Evolutionary conservation across 768 basidiomycete species (phyloP), one percentile per base, ranked within the genome.

Genomic region (Lactarius sanguifluus): DNA sequence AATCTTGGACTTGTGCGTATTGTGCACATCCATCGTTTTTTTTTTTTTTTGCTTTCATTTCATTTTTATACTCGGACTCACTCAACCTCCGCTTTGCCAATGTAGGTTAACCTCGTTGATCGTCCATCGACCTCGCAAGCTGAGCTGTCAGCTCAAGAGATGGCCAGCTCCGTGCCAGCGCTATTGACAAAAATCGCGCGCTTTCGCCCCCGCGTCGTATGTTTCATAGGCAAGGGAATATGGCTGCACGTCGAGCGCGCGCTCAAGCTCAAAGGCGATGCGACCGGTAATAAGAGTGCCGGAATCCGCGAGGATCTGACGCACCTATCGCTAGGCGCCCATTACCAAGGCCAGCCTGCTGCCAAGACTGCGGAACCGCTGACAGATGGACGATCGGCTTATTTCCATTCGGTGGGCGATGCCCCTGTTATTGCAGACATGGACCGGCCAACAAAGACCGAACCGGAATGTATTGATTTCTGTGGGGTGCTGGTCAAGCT

Each of bases 221-320:
- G 91, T 72, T 90, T 94, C 71, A 87, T 94, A 1, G 93, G 94
- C 1, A 79, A 91, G 66, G 81, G 81, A 10, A 92, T 94, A 38
- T 86, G 85, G 83, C 71, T 76, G 5, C 67, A 72, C 23, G 70
- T 78, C 60, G 71, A 75, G 77, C 81, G 45, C 73, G 79, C 65
- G 65, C 71, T 70, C 5, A 10, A 30, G 16, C n/a, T 18, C 23
- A 34, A 12, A 4, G 20, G 36, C 30, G 55, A 18, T 43, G 40
- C n/a, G 30, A 4, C 30, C 50, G 23, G 52, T 5, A 38, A 9
- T 20, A 1, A 10, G 20, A 45, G 41, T 38, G 52, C 13, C 47
- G 59, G 54, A 52, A 5, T 23, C 13, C 10, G 43, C 50, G 47
- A 4, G 52, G 54, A 45, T 47, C 57, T 34, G 34, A 34, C 34